Percentiles rank a stretch among this genome's conserved stretches.
Conservation (phyloP, 2,329 filamentous ascomycete species). For the Beauveria varroae region DNA sequence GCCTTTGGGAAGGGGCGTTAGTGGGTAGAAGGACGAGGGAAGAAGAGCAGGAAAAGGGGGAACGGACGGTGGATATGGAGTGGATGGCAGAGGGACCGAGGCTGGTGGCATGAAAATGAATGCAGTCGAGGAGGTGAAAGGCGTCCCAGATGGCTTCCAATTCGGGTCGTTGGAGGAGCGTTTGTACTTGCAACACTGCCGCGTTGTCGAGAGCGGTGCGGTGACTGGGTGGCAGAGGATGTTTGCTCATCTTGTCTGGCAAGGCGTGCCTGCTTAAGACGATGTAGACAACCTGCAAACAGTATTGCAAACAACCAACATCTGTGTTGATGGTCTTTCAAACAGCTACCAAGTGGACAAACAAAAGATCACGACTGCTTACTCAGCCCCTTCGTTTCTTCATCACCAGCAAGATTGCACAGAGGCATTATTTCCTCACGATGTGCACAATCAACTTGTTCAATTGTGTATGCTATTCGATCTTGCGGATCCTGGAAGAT, state of each 20-base stretch:
- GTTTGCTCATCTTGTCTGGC: neutral
- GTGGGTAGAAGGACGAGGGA: neutral
- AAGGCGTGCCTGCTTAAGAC: too few relatives aligned
- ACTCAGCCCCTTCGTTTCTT: neutral
- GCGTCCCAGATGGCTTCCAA: slow-evolving; percentile 1
- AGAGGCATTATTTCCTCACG: neutral
- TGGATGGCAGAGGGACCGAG: neutral
- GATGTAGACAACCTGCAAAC: too few relatives aligned
- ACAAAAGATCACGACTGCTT: neutral
- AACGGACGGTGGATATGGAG: neutral
- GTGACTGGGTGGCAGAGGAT: neutral
- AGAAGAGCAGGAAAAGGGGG: neutral
- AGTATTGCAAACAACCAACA: neutral
- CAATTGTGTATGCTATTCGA: too few relatives aligned
- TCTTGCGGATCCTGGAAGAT: neutral
- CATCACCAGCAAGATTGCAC: neutral
- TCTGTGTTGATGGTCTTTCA: neutral
- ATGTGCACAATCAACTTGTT: too few relatives aligned
- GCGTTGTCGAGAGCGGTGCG: neutral
- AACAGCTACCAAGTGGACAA: neutral
- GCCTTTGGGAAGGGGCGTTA: neutral
- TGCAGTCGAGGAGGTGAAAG: slow-evolving; percentile 6
- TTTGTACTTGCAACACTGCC: neutral
- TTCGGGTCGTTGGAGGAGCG: neutral
- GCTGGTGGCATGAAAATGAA: neutral